Evolutionary conservation across 179 eudicot genomes (phyloP), one percentile per base, ranked within the genome.

Genomic region (Drosera spatulata): DNA sequence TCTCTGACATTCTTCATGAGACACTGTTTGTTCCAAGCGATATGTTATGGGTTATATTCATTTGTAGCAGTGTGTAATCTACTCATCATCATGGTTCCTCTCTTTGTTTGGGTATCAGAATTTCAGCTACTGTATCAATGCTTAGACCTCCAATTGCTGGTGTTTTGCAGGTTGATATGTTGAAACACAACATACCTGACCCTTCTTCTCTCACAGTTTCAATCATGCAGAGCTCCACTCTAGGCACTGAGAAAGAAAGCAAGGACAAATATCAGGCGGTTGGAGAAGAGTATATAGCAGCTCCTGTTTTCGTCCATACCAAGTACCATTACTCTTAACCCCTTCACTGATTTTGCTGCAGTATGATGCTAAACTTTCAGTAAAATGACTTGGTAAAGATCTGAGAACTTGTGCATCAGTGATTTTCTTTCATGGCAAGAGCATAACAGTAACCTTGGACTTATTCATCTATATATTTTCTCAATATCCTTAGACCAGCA

Each of bases 141-240:
- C n/a, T n/a, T n/a, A n/a, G n/a, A n/a, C n/a, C n/a, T n/a, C n/a
- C 43, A 40, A 15, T 44, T 56, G 49, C 60, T 50, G 40, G 6
- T 61, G 39, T 65, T 62, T 73, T 69, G n/a, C 89, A 91, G 98
- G 95, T 91, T 70, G 96, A 91, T 66, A 73, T 91, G 71, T 73
- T 91, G 73, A 91, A 91, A 71, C 98, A 91, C 69, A 78, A 82
- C 50, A 74, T 91, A 67, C 96, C 98, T 40, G 96, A 91, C 66
- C 96, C 98, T 40, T 91, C 98, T 59, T 80, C 89, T 50, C 71
- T 78, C 48, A 50, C 80, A 7, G 61, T 73, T 15, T 63, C 84
- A 49, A 86, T 77, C 56, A 64, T 83, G 46, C 97, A 85, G 62
- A 79, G 71, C 69, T 75, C 87, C 45, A 79, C 67, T 70, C 44